phyloP scores from a whole-genome alignment of 805 yeast genomes.

The Metahyphopichia silvanorum region DNA sequence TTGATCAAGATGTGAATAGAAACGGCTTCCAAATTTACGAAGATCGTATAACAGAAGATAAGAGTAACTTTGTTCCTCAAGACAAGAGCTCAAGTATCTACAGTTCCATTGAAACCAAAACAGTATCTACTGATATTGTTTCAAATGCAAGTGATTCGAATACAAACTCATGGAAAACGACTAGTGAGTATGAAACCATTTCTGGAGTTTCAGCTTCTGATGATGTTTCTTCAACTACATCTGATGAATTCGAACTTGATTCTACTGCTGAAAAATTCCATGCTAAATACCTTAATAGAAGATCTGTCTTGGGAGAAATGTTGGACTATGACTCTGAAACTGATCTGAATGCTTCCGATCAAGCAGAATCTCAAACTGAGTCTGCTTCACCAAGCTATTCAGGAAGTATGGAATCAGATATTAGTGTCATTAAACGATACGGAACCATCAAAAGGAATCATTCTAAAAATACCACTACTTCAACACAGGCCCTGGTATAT shows the following conservation, averaged over 20 bases:
- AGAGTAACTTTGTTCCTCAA: constrained; percentile 3
- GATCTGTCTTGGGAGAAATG: constrained; percentile 44
- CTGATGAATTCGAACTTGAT: constrained; percentile 2
- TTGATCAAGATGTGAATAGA: constrained; percentile 3
- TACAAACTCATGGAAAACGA: not conserved
- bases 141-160: not conserved
- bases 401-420: constrained; percentile 7
- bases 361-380: not conserved
- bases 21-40: constrained; percentile 1
- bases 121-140: not conserved
- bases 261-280: constrained; percentile 21
- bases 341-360: constrained; percentile 1
- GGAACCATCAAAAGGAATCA: constrained; percentile 11
- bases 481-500: not conserved
- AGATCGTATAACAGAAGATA: too few species aligned
- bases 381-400: not conserved
- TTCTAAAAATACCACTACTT: not conserved
- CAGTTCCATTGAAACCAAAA: constrained; percentile 1
- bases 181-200: not conserved
- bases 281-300: constrained; percentile 26
- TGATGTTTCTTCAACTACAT: constrained; percentile 8
- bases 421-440: constrained; percentile 12
- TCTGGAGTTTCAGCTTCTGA: not conserved
- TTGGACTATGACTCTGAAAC: constrained; percentile 36
- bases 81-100: constrained; percentile 7